Percentiles rank a stretch among this genome's conserved stretches.
These are phyloP conservation scores for Solanum bulbocastanum DNA, from an alignment of 257 asterid genomes.

Conservation along the genomic window DNA sequence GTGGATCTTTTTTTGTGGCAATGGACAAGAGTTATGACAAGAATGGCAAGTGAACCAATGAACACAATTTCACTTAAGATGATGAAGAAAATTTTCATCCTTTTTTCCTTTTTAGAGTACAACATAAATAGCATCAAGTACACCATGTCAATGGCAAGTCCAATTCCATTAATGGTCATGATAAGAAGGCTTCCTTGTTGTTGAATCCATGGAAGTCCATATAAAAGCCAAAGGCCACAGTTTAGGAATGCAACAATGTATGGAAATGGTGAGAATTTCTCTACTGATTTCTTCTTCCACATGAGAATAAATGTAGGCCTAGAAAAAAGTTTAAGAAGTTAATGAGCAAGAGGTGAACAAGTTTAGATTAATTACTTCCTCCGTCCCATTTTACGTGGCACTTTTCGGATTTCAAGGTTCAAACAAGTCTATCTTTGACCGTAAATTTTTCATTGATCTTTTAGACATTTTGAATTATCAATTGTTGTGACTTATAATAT, in stretches of 20 bases:
- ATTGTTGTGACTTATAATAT: too few relatives aligned
- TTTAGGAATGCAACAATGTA: slow-evolving; percentile 57
- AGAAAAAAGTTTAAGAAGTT: neutral
- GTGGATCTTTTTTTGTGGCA: neutral
- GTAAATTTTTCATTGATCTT: too few relatives aligned
- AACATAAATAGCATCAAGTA: slow-evolving; percentile 32
- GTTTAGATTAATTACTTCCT: neutral
- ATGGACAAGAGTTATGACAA: slow-evolving; percentile 21
- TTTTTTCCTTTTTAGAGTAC: slow-evolving; percentile 31
- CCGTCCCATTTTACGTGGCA: too few relatives aligned
- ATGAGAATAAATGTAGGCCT: slow-evolving; percentile 60
- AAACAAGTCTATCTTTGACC: too few relatives aligned
- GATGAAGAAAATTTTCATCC: slow-evolving; percentile 23
- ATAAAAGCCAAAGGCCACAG: slow-evolving; percentile 70
- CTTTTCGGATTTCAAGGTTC: too few relatives aligned
- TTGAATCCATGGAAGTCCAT: slow-evolving; percentile 69
- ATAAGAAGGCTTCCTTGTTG: slow-evolving; percentile 42
- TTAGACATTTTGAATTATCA: too few relatives aligned
- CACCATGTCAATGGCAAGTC: slow-evolving; percentile 40
- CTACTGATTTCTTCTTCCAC: slow-evolving; percentile 55
- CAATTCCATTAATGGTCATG: slow-evolving; percentile 56
- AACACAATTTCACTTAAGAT: slow-evolving; percentile 31
- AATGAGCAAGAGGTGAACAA: neutral
- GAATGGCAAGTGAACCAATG: slow-evolving; percentile 35
- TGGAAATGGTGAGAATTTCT: slow-evolving; percentile 59